phyloP scores from a whole-genome alignment of 1,139 yeast genomes.

The Candida sp. region DNA sequence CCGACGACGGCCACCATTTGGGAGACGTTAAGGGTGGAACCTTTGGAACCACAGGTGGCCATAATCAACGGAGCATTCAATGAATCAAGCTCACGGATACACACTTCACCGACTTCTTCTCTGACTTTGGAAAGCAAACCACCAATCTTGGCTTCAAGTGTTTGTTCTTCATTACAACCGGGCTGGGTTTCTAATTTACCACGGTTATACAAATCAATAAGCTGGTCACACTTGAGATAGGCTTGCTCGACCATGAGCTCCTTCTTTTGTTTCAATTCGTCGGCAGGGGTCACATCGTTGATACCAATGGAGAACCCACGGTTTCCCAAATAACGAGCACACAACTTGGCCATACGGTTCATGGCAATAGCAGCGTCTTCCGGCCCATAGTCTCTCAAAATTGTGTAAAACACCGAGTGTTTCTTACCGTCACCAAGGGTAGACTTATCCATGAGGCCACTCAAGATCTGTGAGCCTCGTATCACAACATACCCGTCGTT shows the following conservation, averaged over 20 bases:
- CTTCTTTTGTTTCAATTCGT: slow-evolving; percentile 73
- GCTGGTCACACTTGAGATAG: slow-evolving; percentile 88
- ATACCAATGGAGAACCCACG: slow-evolving; percentile 98
- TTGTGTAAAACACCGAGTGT: slow-evolving; percentile 95
- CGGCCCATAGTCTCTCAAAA: slow-evolving; percentile 94
- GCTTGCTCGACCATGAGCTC: slow-evolving; percentile 93
- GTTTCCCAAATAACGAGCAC: slow-evolving; percentile 94
- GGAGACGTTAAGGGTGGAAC: slow-evolving; percentile 96
- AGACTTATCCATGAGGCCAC: slow-evolving; percentile 98
- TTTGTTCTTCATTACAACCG: slow-evolving; percentile 98
- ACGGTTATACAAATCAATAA: slow-evolving; percentile 76
- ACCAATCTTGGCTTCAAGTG: slow-evolving; percentile 97
- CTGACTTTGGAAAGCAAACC: slow-evolving; percentile 96
- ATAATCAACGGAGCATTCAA: slow-evolving; percentile 96
- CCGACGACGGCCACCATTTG: slow-evolving; percentile 99
- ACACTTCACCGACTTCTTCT: slow-evolving; percentile 99
- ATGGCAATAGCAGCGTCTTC: slow-evolving; percentile 94
- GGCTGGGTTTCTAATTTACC: slow-evolving; percentile 98
- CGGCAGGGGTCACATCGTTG: slow-evolving; percentile 96
- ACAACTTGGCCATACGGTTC: slow-evolving; percentile 98
- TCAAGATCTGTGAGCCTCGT: slow-evolving; percentile 84
- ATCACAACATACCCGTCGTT: slow-evolving; percentile 95
- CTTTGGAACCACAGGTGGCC: slow-evolving; percentile 99
- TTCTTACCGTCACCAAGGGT: slow-evolving; percentile 98
- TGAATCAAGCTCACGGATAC: slow-evolving; percentile 88